Evolutionary conservation across 2,329 filamentous ascomycete genomes (phyloP), one percentile per base, ranked within the genome.

Genomic region (Penicillium sp.): DNA sequence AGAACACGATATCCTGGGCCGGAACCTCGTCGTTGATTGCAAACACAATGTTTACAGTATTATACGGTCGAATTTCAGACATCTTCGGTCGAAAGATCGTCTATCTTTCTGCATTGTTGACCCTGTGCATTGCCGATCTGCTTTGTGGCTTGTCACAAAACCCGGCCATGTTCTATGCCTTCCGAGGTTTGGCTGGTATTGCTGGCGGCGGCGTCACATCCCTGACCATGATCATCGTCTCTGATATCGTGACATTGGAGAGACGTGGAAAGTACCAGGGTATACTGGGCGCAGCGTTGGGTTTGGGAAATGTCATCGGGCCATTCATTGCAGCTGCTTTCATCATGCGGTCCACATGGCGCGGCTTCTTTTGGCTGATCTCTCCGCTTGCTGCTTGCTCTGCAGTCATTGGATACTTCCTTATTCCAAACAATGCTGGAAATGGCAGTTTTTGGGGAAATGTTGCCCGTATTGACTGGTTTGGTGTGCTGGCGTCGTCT

Each of bases 1-100:
- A 71, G 45, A 60, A 73, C 52, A 72, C 72, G 2, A 85, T 86
- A 44, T 89, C 89, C 64, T 90, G 87, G 88, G 81, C 85, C 11
- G 87, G 87, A 2, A 89, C 87, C 4, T 84, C 84, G 14, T 90
- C 88, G 59, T 75, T 90, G 4, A 79, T 90, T 5, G 83, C 85
- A 3, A 84, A 82, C 52, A 87, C 85, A 0, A 80, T 82, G 32
- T 88, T 87, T 58, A 84, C 85, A 58, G 83, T 87, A 55, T 75
- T 88, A 0, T 87, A 87, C 64, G 84, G 85, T 18, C 78, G 83
- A 3, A 62, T 86, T 3, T 85, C 83, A 0, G 83, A 87, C 66
- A 81, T 86, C 1, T 79, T 86, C 47, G 83, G 83, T 18, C 78
- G 84, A 16, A 87, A 87, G 65, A 75, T 78, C 7, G 76, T 87